Evolutionary conservation across 371 early-diverging fungal species (phyloP), one percentile per base, ranked within the genome.

Genomic region (Actinomucor elegans): DNA sequence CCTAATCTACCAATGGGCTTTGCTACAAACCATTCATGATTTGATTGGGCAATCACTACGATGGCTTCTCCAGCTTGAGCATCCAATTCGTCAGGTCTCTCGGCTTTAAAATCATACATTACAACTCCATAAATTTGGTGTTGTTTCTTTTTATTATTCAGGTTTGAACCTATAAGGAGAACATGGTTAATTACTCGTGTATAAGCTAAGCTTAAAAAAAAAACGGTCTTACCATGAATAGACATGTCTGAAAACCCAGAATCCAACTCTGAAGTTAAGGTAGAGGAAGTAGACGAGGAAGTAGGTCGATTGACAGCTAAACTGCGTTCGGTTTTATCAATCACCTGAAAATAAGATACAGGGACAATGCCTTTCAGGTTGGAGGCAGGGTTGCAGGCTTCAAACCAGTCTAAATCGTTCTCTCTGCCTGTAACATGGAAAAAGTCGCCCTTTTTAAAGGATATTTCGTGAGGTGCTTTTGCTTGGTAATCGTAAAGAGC

Each of bases 401-500:
- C 90, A 64, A 87, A 96, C 86, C 87, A 90, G 38, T 82, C 74
- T 7, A 59, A 48, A 64, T 92, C 90, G 53, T 82, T 80, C 43
- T 91, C 91, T 67, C 86, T 81, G 33, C 87, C 89, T 21, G 87
- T 79, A 15, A 95, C 96, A 69, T 90, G 91, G 73, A 93, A 94
- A 61, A 94, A 93, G 55, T 96, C 96, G 44, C 94, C 96, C 43
- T 79, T 79, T 35, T 69, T 53, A 63, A 94, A 96, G 11, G 90
- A 84, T 3, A 96, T 73, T 64, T 94, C 93, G 20, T 83, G 78
- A 23, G 75, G 72, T 32, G 71, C 77, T 46, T 76, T 67, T 5
- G 89, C 84, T 15, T 74, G 67, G 59, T 91, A 93, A 71, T 87
- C 84, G 55, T 80, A 83, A 15, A 84, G 69, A 9, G 94, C 93